A percentile compares a stretch with the other conserved stretches of the same genome.
These are phyloP conservation scores for Cylindrotheca fusiformis DNA, from an alignment of 108 stramenopile genomes.

Conservation along the genomic window DNA sequence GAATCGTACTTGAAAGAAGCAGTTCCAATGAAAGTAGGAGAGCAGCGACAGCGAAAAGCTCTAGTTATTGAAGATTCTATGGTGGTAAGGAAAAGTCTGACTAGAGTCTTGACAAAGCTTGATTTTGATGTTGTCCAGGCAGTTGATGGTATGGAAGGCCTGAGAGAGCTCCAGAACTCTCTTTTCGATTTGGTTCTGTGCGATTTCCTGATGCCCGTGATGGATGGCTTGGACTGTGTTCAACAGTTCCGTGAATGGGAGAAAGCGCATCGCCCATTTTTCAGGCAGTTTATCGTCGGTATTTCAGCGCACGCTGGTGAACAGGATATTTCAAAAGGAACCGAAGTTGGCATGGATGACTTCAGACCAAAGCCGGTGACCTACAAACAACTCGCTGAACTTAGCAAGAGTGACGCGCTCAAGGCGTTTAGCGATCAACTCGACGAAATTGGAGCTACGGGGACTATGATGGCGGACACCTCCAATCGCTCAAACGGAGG, in stretches of 20 bases:
- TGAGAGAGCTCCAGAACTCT: constrained; percentile 39
- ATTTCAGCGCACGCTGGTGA: constrained; percentile 63
- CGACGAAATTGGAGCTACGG: constrained; percentile 20
- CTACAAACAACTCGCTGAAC: constrained; percentile 49
- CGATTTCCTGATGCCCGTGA: constrained; percentile 85
- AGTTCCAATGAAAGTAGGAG: not conserved
- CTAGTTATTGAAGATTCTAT: constrained; percentile 66
- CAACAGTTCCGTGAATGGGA: constrained; percentile 72
- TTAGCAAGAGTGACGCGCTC: constrained; percentile 30
- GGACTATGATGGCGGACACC: constrained; percentile 12
- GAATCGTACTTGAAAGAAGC: constrained; percentile 3
- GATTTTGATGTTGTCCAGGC: constrained; percentile 65
- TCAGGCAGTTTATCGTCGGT: constrained; percentile 56
- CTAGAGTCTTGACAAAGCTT: constrained; percentile 46
- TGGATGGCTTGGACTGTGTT: constrained; percentile 81
- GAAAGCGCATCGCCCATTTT: constrained; percentile 34
- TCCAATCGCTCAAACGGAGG: constrained; percentile 5
- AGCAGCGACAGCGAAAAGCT: constrained; percentile 24
- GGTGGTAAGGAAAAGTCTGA: constrained; percentile 62
- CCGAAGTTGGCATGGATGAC: constrained; percentile 65
- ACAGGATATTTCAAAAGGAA: constrained; percentile 52
- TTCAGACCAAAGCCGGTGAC: constrained; percentile 63
- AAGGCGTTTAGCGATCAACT: constrained; percentile 8
- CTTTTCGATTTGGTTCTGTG: constrained; percentile 65
- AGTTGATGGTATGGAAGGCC: constrained; percentile 69